These are phyloP conservation scores for Xylariomycetidae sp. DNA, from an alignment of 2,329 filamentous ascomycete genomes.

Conservation along the genomic window DNA sequence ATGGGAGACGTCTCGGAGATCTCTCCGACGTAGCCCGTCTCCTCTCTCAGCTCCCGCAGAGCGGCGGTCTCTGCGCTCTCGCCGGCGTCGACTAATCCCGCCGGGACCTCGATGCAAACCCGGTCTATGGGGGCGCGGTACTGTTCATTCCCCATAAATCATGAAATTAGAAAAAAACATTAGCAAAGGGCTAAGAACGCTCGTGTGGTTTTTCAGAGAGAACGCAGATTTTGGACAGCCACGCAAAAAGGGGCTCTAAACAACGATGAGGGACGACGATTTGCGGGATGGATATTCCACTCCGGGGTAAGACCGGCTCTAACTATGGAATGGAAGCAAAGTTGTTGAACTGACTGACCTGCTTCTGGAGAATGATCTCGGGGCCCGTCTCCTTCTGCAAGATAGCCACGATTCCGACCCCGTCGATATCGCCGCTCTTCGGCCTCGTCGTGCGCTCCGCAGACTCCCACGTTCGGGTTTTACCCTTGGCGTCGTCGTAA, in stretches of 20 bases:
- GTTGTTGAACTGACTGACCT: too few species aligned
- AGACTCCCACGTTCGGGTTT: slow-evolving; percentile 63
- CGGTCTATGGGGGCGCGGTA: slow-evolving; percentile 58
- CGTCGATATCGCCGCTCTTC: slow-evolving; percentile 58
- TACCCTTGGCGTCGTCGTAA: slow-evolving; percentile 60
- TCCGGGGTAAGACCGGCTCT: too few species aligned
- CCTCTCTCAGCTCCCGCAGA: slow-evolving; percentile 59
- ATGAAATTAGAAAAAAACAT: too few species aligned
- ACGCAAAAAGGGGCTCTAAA: too few species aligned
- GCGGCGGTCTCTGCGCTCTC: slow-evolving; percentile 59
- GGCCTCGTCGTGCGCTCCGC: slow-evolving; percentile 67
- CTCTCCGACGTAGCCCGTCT: slow-evolving; percentile 60
- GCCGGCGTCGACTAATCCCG: slow-evolving; percentile 57
- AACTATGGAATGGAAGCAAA: too few species aligned
- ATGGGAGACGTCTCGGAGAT: slow-evolving; percentile 39
- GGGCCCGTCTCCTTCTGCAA: slow-evolving; percentile 51
- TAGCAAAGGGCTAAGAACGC: too few species aligned
- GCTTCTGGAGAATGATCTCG: slow-evolving; percentile 61
- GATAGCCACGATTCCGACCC: slow-evolving; percentile 69
- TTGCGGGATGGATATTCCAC: too few species aligned
- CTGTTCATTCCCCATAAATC: too few species aligned
- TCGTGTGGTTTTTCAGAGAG: too few species aligned
- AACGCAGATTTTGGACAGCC: too few species aligned
- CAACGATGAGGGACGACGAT: too few species aligned
- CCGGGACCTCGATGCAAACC: slow-evolving; percentile 60